Base-by-base conservation (phyloP, 1,139 yeast genomes). In the Taiozyma sp. region DNA sequence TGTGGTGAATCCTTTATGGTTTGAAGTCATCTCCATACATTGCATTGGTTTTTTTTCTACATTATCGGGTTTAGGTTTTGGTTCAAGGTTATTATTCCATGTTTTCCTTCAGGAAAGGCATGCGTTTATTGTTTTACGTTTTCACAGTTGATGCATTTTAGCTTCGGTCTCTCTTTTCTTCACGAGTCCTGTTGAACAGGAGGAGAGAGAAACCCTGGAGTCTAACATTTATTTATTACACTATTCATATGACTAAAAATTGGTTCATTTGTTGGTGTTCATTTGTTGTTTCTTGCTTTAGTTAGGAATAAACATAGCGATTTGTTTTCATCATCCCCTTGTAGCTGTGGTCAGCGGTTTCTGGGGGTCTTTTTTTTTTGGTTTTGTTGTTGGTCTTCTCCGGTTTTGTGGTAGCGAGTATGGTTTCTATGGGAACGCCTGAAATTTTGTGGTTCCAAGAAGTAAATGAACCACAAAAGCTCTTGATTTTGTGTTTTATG, bases 1-100 rank as follows among this genome's bases (percentile, higher is more conserved):
- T 93, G 99, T 69, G 99, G 98, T 51, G 99, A 93, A 71, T 88
- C 97, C 7, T 93, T 93, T 68, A 91, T 91, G 97, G 97, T 90
- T 8, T 90, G 71, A 67, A 21, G 13, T n/a, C 34, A 30, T 30
- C 19, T 19, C 34, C n/a, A 13, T 30, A 6, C 19, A 32, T 32
- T 30, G 34, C 34, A 30, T 32, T 6, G 35, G 19, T 19, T 32
- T 32, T 32, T 32, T 32, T 30, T 30, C 16, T 32, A 32, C 24
- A 37, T 37, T 37, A 21, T 11, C 9, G 24, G 41, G 22, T 21
- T 37, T 37, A 4, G 9, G 5, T 37, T 37, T 37, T 6, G 41
- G 41, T 37, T 37, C 14, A 37, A 37, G 41, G 41, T 37, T 37
- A 21, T 37, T 37, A 19, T 16, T 37, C 8, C 24, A 19, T 8